Conservation (phyloP, 2,329 filamentous ascomycete species). For the Escovopsis weberi region DNA sequence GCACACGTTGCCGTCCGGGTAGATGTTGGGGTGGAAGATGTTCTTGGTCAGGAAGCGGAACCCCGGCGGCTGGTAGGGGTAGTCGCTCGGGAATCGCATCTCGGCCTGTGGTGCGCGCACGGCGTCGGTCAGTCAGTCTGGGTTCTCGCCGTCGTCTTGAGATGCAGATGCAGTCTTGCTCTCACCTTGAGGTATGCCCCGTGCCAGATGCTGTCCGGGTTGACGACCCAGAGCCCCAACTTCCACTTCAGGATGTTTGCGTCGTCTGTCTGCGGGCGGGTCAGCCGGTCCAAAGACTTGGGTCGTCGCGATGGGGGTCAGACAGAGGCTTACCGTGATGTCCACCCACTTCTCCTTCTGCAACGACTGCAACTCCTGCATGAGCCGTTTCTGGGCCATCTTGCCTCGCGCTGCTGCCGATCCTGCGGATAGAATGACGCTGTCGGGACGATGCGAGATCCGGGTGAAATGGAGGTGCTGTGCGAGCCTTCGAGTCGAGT, state of each 20-base stretch:
- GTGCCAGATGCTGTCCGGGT: constrained; percentile 81
- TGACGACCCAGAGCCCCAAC: constrained; percentile 80
- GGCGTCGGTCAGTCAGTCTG: not conserved
- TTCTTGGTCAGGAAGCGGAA: constrained; percentile 67
- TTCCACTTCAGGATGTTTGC: constrained; percentile 81
- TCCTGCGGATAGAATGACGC: too few species aligned
- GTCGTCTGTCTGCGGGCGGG: constrained; percentile 46
- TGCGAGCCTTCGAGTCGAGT: too few species aligned
- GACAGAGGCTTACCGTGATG: constrained; percentile 51
- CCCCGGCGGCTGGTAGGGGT: constrained; percentile 76
- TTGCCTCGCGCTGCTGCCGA: constrained; percentile 2
- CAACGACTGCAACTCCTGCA: constrained; percentile 74
- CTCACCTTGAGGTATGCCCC: constrained; percentile 73
- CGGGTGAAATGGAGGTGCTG: too few species aligned
- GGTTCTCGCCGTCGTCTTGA: too few species aligned
- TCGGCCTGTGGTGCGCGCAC: constrained; percentile 35
- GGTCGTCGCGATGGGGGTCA: not conserved
- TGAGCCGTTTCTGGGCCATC: constrained; percentile 58
- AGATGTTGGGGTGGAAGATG: constrained; percentile 89
- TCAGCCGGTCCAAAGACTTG: constrained; percentile 1
- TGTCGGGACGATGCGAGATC: too few species aligned
- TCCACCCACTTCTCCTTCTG: constrained; percentile 88
- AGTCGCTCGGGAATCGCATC: constrained; percentile 78
- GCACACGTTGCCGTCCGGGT: constrained; percentile 77
- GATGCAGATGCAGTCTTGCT: not conserved